Base-by-base conservation (phyloP, 2,329 filamentous ascomycete genomes). In the Aspergillus tamarii region DNA sequence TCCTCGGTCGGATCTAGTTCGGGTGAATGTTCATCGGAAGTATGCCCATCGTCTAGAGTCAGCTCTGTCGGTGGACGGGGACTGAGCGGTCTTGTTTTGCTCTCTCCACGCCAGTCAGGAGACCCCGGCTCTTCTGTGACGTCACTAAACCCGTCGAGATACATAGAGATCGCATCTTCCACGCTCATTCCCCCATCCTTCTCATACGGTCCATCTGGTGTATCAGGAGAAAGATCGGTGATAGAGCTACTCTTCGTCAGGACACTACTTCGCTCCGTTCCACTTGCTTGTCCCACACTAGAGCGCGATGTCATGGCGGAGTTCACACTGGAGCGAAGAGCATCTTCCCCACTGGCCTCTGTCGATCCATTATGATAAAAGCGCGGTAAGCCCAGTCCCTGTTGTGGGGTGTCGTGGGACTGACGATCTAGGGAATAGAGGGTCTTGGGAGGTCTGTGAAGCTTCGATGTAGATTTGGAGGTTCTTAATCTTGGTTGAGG, bases 261-360 rank as follows among this genome's bases (percentile, higher is more conserved):
- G 57, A 95, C 84, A 73, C 93, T 97, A 76, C 92, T 96, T 65
- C 92, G 86, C 73, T 94, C 92, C 1, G 92, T 96, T n/a, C 85
- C 85, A 66, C 85, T 86, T 8, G 81, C 73, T 50, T 85, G 85
- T 57, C 85, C 78, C 46, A 83, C 78, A 71, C 86, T 89, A 19
- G 87, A 89, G 60, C 83, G 83, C 4, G 82, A 86, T 4, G 88
- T 90, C 74, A 87, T 78, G 30, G 82, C 84, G 4, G 88, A 90
- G 60, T 87, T 83, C 67, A 86, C 83, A 66, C 87, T 89, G 16
- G 85, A 83, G 28, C 88, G 82, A 28, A 84, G 75, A 7, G 69
- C 67, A 57, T 74, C 72, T 36, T 77, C 72, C 41, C 70, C 69
- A 41, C 74, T 67, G 45, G 69, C 56, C 45, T 79, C 78, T n/a